Percentiles rank a stretch among this genome's conserved stretches.
phyloP scores from a whole-genome alignment of 2,329 filamentous ascomycete genomes.

The Epichloe sp. region DNA sequence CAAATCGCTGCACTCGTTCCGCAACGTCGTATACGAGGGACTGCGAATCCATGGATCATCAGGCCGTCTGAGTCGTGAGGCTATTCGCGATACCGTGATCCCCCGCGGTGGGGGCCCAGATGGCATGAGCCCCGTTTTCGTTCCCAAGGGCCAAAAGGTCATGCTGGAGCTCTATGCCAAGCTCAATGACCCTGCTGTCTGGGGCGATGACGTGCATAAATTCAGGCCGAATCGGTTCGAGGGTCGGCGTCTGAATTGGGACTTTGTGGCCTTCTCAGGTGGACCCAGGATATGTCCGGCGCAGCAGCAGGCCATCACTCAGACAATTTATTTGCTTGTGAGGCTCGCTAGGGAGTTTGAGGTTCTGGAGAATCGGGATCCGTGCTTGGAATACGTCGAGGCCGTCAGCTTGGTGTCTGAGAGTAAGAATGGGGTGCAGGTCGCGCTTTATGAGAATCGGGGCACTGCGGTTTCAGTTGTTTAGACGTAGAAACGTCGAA shows the following conservation, averaged over 20 bases:
- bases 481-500: too few species aligned
- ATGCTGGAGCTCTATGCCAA: constrained; percentile 1
- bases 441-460: background rate
- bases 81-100: constrained; percentile 4
- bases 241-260: background rate
- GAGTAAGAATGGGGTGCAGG: background rate
- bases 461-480: too few species aligned
- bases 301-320: constrained; percentile 1
- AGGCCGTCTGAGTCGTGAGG: constrained; percentile 1
- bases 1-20: constrained; percentile 1
- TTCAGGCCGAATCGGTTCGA: constrained; percentile 3
- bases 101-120: constrained; percentile 2
- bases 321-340: constrained; percentile 1
- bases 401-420: constrained; percentile 1
- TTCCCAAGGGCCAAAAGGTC: background rate
- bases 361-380: background rate
- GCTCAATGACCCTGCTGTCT: background rate
- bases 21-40: background rate
- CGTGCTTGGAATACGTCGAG: constrained; percentile 3
- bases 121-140: background rate
- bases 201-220: background rate
- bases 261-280: constrained; percentile 3
- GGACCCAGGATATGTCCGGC: constrained; percentile 3
- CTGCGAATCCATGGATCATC: constrained; percentile 2
- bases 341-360: background rate